Evolutionary conservation across 805 yeast species (phyloP).

Genomic region (Candida lessepsii): DNA sequence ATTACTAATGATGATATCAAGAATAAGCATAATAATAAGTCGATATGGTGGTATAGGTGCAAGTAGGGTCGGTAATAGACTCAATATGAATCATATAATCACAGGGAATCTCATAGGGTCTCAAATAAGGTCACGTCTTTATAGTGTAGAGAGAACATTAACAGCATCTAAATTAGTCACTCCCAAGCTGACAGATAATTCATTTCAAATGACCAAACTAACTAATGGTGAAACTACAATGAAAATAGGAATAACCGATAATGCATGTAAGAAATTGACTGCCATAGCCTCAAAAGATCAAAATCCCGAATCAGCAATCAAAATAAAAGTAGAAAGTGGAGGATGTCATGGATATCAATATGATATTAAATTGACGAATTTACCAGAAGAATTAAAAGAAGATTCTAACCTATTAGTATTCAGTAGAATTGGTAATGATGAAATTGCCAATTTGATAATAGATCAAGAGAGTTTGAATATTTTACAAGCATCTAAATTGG

Average conservation of each 20-base stretch:
- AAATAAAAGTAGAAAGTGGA: slow-evolving; percentile 85
- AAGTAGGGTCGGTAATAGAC: background rate
- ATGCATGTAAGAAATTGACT: slow-evolving; percentile 53
- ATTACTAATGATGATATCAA: slow-evolving; percentile 2
- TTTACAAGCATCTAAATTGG: slow-evolving; percentile 80
- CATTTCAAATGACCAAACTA: slow-evolving; percentile 33
- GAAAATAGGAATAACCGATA: slow-evolving; percentile 45
- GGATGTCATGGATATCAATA: slow-evolving; percentile 99
- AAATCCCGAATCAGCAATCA: slow-evolving; percentile 60
- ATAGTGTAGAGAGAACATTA: slow-evolving; percentile 14
- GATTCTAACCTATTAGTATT: slow-evolving; percentile 51
- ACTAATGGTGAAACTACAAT: slow-evolving; percentile 35
- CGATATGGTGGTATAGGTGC: background rate
- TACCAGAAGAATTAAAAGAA: slow-evolving; percentile 33
- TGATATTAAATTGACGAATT: slow-evolving; percentile 59
- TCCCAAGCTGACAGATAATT: slow-evolving; percentile 26
- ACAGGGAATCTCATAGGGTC: no score
- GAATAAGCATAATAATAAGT: background rate
- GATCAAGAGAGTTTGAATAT: slow-evolving; percentile 81
- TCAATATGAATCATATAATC: no score
- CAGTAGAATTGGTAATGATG: slow-evolving; percentile 55
- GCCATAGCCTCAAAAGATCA: slow-evolving; percentile 51
- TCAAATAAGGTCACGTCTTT: background rate
- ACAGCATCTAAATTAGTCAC: slow-evolving; percentile 29
- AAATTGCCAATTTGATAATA: slow-evolving; percentile 61